Conservation (phyloP, 2,329 filamentous ascomycete genomes). For the Talaromyces funiculosus region DNA sequence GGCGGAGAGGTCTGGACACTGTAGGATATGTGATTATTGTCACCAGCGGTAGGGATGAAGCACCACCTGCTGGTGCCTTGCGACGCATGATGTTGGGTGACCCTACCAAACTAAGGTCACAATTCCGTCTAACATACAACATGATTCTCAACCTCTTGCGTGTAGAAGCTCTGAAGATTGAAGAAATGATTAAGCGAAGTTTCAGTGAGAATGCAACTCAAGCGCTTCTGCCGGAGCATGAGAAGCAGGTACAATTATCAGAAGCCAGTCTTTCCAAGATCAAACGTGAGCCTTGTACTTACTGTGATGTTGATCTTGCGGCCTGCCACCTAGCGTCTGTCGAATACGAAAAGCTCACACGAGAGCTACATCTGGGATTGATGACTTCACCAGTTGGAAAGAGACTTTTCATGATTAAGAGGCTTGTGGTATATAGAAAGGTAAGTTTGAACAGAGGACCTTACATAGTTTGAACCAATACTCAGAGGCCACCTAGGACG, state of each 20-base stretch:
- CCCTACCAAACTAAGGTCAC: slow-evolving; percentile 88
- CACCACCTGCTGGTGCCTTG: slow-evolving; percentile 75
- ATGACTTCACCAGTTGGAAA: slow-evolving; percentile 76
- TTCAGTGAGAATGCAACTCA: slow-evolving; percentile 98
- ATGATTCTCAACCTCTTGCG: slow-evolving; percentile 96
- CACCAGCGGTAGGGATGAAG: slow-evolving; percentile 71
- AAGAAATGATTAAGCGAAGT: slow-evolving; percentile 99
- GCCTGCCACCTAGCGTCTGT: slow-evolving; percentile 76
- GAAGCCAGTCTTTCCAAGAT: slow-evolving; percentile 88
- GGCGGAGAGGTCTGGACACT: slow-evolving; percentile 83
- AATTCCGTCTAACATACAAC: slow-evolving; percentile 97
- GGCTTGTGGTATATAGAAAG: slow-evolving; percentile 75
- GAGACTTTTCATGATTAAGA: slow-evolving; percentile 68
- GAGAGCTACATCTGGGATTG: slow-evolving; percentile 70
- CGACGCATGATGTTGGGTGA: slow-evolving; percentile 94
- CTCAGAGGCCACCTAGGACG: slow-evolving; percentile 51
- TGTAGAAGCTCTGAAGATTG: slow-evolving; percentile 94
- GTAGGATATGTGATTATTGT: slow-evolving; percentile 95
- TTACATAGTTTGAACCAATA: background rate
- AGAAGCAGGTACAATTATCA: slow-evolving; percentile 86
- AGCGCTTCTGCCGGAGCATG: slow-evolving; percentile 86
- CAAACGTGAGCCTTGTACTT: slow-evolving; percentile 74
- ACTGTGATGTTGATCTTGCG: slow-evolving; percentile 76
- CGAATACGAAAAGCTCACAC: slow-evolving; percentile 71
- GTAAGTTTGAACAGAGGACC: slow-evolving; percentile 24